Conservation (phyloP, 768 basidiomycete genomes). For the Suillus alpinus region DNA sequence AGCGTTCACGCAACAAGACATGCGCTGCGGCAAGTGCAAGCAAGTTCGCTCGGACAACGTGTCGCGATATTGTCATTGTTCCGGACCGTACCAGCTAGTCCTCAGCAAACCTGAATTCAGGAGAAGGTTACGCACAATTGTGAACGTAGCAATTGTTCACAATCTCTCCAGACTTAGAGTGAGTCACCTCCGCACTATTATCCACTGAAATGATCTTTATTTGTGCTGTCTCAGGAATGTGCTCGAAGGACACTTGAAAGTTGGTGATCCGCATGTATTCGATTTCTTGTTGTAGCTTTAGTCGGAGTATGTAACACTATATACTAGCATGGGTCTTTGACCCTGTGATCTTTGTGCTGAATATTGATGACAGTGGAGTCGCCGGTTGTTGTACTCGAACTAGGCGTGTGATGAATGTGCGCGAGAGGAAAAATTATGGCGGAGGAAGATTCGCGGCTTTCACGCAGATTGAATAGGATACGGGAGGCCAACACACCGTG, state of each 20-base stretch:
- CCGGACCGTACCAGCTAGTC: conserved; percentile 76
- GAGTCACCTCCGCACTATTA: conserved; percentile 13
- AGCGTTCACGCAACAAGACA: conserved; percentile 83
- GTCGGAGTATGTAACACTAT: neutral
- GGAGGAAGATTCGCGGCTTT: neutral
- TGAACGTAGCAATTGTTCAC: conserved; percentile 79
- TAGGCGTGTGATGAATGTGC: neutral
- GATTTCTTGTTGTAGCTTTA: neutral
- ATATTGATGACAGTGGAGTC: too few species aligned
- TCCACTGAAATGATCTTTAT: neutral
- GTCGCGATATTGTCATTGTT: conserved; percentile 82
- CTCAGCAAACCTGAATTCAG: conserved; percentile 70
- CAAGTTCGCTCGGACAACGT: conserved; percentile 90
- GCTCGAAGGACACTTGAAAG: conserved; percentile 36
- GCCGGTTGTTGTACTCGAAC: neutral
- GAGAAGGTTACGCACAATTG: conserved; percentile 73
- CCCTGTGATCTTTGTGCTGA: neutral
- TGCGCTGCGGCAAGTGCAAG: conserved; percentile 85
- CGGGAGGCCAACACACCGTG: neutral
- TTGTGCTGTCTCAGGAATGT: conserved; percentile 31
- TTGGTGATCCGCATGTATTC: conserved; percentile 26
- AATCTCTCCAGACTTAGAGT: conserved; percentile 69
- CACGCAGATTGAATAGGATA: neutral
- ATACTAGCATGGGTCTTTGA: neutral
- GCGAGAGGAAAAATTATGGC: neutral